A percentile compares a stretch with the other conserved stretches of the same genome.
phyloP scores from a whole-genome alignment of 768 basidiomycete genomes.

The Tylopilus sp. region DNA sequence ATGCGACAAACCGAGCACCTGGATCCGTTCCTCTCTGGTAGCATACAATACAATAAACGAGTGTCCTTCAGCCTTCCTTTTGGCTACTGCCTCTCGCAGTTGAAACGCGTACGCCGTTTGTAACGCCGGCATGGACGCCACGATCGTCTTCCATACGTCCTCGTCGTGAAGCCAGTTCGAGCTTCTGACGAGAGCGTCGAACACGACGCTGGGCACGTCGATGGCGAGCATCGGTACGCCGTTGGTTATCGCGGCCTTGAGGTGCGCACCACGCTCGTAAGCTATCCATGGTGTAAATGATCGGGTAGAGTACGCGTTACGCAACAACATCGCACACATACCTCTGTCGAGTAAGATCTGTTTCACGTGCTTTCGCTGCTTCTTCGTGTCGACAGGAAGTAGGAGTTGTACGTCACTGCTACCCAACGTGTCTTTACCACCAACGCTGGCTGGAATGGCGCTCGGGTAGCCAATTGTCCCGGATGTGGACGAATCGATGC shows the following conservation, averaged over 20 bases:
- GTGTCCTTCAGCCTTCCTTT: conserved; percentile 61
- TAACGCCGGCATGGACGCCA: conserved; percentile 51
- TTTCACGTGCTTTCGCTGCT: conserved; percentile 69
- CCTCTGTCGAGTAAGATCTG: conserved; percentile 68
- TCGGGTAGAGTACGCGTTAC: neutral
- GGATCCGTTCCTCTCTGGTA: conserved; percentile 66
- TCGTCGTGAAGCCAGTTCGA: conserved; percentile 71
- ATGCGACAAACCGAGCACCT: conserved; percentile 47
- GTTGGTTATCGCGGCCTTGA: conserved; percentile 56
- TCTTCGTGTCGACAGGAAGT: conserved; percentile 67
- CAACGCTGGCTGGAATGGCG: conserved; percentile 26
- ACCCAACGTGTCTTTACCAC: conserved; percentile 34
- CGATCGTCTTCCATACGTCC: conserved; percentile 65
- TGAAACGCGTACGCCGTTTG: conserved; percentile 62
- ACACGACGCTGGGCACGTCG: conserved; percentile 58
- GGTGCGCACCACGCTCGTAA: conserved; percentile 54
- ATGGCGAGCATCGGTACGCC: conserved; percentile 70
- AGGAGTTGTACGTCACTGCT: conserved; percentile 58
- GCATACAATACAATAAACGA: conserved; percentile 61
- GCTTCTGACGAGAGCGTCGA: conserved; percentile 58
- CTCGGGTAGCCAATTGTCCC: conserved; percentile 50
- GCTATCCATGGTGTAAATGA: conserved; percentile 41
- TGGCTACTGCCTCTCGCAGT: conserved; percentile 62
- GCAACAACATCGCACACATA: conserved; percentile 21
- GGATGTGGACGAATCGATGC: conserved; percentile 62